A percentile compares a stretch with the other conserved stretches of the same genome.
Conservation (phyloP, 1,284 basidiomycete genomes). For the Cystobasidium slooffiae region DNA sequence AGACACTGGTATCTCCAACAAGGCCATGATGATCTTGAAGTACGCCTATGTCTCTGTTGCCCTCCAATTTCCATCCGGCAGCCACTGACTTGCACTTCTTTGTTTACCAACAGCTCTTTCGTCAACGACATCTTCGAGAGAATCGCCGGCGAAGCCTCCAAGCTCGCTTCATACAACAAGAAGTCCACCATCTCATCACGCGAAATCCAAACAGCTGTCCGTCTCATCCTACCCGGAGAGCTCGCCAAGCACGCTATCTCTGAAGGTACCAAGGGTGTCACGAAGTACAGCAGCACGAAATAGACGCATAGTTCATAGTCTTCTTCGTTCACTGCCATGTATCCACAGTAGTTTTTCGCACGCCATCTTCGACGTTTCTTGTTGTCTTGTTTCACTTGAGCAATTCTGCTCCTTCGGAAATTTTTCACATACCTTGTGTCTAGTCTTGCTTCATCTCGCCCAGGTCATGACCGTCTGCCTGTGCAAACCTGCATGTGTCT, state of each 20-base stretch:
- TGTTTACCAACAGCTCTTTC: slow-evolving; percentile 52
- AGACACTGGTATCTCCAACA: slow-evolving; percentile 61
- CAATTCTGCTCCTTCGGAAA: background rate
- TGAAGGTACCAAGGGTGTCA: slow-evolving; percentile 70
- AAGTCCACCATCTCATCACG: slow-evolving; percentile 93
- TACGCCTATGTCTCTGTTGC: slow-evolving; percentile 1
- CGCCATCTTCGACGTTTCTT: slow-evolving; percentile 22
- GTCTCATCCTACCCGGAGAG: slow-evolving; percentile 84
- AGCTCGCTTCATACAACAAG: slow-evolving; percentile 89
- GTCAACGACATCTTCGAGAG: slow-evolving; percentile 61
- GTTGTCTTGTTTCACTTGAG: slow-evolving; percentile 19
- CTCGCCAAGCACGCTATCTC: slow-evolving; percentile 81
- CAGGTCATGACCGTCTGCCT: no score
- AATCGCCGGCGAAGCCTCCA: slow-evolving; percentile 53
- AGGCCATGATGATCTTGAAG: slow-evolving; percentile 59
- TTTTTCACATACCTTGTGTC: background rate
- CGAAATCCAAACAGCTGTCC: slow-evolving; percentile 74
- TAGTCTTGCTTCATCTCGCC: background rate
- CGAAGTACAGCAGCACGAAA: slow-evolving; percentile 64
- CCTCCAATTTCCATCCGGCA: background rate
- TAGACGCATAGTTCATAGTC: slow-evolving; percentile 48
- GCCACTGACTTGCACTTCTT: background rate
- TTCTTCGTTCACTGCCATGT: background rate
- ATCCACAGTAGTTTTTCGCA: slow-evolving; percentile 13
- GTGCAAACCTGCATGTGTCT: background rate